Percentiles rank a stretch among this genome's conserved stretches.
Conservation (phyloP, 352 stramenopile genomes). For the Globisporangium paroecandrum region DNA sequence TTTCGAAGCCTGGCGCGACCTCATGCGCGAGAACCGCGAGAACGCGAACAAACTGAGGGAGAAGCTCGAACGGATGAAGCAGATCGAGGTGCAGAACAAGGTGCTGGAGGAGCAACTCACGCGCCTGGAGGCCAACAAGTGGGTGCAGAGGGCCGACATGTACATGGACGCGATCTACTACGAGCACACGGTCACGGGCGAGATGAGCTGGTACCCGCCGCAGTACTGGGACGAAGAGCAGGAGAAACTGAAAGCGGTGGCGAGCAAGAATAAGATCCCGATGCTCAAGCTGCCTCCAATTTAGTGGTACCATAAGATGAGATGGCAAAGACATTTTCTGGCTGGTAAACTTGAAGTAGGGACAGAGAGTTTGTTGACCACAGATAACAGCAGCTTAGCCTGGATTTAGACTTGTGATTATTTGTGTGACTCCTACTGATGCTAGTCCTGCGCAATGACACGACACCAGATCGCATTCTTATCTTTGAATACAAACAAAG, state of each 20-base stretch:
- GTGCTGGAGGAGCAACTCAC: conserved; percentile 47
- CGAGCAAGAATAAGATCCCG: conserved; percentile 14
- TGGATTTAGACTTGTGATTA: neutral
- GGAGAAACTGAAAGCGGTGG: conserved; percentile 4
- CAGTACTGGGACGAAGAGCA: conserved; percentile 57
- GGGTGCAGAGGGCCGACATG: conserved; percentile 50
- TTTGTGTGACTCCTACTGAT: neutral
- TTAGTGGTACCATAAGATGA: neutral
- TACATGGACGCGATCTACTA: conserved; percentile 72
- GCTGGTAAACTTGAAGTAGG: too few relatives aligned
- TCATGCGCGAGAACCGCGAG: conserved; percentile 31
- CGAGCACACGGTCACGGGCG: conserved; percentile 45
- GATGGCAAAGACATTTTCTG: too few relatives aligned
- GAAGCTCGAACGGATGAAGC: conserved; percentile 35
- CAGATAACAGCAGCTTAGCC: too few relatives aligned
- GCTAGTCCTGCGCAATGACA: neutral
- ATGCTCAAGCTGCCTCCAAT: conserved; percentile 24
- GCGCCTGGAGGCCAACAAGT: conserved; percentile 43
- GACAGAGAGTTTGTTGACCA: too few relatives aligned
- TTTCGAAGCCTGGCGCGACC: conserved; percentile 62
- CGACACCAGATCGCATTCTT: neutral
- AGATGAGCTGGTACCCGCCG: conserved; percentile 47
- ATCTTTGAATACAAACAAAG: neutral
- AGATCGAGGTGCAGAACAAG: conserved; percentile 48
- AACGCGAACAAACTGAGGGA: conserved; percentile 28